Base-by-base conservation (phyloP, 2,329 filamentous ascomycete species). In the Nothophaeocryptopus gaeumannii region DNA sequence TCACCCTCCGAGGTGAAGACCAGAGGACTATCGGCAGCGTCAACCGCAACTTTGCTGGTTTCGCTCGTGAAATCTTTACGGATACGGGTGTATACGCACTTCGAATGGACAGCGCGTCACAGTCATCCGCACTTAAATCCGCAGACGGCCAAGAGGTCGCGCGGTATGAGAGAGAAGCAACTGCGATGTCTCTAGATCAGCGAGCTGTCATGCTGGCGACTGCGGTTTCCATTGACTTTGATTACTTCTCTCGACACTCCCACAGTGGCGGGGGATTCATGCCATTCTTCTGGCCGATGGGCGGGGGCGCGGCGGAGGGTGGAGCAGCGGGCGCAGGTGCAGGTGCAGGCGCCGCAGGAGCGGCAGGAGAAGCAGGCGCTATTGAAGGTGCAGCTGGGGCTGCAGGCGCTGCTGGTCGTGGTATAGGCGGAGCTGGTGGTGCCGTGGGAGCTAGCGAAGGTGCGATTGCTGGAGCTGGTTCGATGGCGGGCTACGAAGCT, bases 191-290 rank as follows among this genome's bases (percentile, higher is more conserved):
- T 1, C 73, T 85, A 2, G 82, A 85, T 59, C 81, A 85, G 63
- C 74, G 82, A 45, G 82, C 82, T 2, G 75, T 84, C 20, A 84
- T 85, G 81, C 73, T 85, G 8, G 81, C 82, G 8, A 83, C 82
- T 0, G 82, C 82, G 5, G 81, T 85, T 10, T 81, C 74, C 48
- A 76, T 85, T 39, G 82, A 85, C 60, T 85, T 84, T 52, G 82
- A 85, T 62, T 85, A 85, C 66, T 85, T 85, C 68, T 84, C 80
- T 50, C 73, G 81, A 2, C 79, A 84, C 54, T 81, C 78, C 45
- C 63, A 69, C 2, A 73, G 73, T 8, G 68, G 51, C 12, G 67
- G 74, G 12, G 71, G 76, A 1, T 73, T 76, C 34, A 73, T 83
- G 63, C 81, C 81, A 0, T 61, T 82, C 42, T 77, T 74, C 68